Percentiles rank a stretch among this genome's conserved stretches.
phyloP scores from a whole-genome alignment of 208 protist genomes.

The Wallacemonas sp. region DNA sequence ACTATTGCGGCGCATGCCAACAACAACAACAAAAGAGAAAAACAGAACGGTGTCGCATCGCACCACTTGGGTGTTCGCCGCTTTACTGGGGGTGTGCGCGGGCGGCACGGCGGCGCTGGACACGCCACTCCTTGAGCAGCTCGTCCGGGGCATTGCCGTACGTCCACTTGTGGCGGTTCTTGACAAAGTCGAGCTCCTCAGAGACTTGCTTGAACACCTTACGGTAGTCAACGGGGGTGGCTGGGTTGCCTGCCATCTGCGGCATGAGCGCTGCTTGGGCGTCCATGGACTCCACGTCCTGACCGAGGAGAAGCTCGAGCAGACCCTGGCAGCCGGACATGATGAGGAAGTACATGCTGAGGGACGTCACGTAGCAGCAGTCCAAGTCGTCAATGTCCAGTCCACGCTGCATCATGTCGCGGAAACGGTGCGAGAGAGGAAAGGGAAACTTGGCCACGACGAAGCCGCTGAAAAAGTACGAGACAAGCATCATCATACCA shows the following conservation, averaged over 20 bases:
- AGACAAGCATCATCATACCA: constrained; percentile 95
- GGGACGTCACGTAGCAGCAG: constrained; percentile 95
- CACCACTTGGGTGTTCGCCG: too few relatives aligned
- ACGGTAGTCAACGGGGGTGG: constrained; percentile 69
- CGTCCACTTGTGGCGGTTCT: constrained; percentile 70
- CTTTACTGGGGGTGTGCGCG: background rate
- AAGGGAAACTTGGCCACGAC: constrained; percentile 97
- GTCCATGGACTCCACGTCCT: constrained; percentile 51
- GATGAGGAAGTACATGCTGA: constrained; percentile 96
- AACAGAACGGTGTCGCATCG: too few relatives aligned
- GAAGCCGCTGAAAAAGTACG: constrained; percentile 97
- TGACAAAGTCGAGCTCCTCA: constrained; percentile 71
- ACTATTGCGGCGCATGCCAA: too few relatives aligned
- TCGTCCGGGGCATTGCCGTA: constrained; percentile 64
- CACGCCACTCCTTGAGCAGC: constrained; percentile 63
- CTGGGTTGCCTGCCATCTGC: constrained; percentile 51
- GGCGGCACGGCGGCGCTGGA: constrained; percentile 9
- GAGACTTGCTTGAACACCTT: constrained; percentile 83
- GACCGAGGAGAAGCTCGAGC: constrained; percentile 91
- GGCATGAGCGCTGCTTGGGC: constrained; percentile 46
- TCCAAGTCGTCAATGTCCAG: constrained; percentile 94
- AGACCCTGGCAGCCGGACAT: constrained; percentile 95
- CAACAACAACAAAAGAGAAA: too few relatives aligned
- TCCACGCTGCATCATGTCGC: constrained; percentile 95
- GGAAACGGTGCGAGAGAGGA: constrained; percentile 91